These are phyloP conservation scores for Pseudocercospora musae DNA, from an alignment of 2,329 filamentous ascomycete genomes.

Conservation along the genomic window DNA sequence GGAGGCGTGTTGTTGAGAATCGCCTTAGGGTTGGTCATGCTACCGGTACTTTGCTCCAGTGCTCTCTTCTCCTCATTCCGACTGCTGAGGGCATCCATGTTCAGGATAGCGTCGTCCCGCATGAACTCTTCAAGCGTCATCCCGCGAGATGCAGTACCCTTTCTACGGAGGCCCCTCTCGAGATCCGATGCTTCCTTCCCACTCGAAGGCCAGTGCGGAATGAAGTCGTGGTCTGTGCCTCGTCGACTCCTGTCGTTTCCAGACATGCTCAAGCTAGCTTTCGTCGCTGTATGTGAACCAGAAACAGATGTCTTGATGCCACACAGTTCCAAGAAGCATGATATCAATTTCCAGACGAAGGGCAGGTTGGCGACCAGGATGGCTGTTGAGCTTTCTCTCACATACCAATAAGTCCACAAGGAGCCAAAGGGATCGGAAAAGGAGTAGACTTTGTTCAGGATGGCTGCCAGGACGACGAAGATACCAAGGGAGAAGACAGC, in stretches of 20 bases:
- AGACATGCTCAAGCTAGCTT: neutral
- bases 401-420: conserved; percentile 60
- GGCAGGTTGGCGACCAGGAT: conserved; percentile 61
- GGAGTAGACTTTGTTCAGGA: conserved; percentile 61
- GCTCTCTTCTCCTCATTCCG: neutral
- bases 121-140: neutral
- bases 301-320: conserved; percentile 33
- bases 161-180: neutral
- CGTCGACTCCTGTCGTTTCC: neutral
- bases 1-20: neutral
- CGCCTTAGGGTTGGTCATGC: neutral
- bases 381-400: conserved; percentile 58
- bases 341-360: conserved; percentile 53
- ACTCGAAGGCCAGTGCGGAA: neutral
- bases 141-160: neutral
- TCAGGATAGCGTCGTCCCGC: conserved; percentile 4
- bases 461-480: conserved; percentile 56
- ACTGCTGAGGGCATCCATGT: neutral
- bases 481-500: conserved; percentile 56
- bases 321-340: conserved; percentile 31
- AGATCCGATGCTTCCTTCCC: neutral
- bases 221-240: neutral
- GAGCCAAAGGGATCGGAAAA: conserved; percentile 56
- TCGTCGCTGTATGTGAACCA: neutral
- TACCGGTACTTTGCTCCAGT: neutral